Base-by-base conservation (phyloP, 2,329 filamentous ascomycete genomes). In the Celoporthe dispersa region DNA sequence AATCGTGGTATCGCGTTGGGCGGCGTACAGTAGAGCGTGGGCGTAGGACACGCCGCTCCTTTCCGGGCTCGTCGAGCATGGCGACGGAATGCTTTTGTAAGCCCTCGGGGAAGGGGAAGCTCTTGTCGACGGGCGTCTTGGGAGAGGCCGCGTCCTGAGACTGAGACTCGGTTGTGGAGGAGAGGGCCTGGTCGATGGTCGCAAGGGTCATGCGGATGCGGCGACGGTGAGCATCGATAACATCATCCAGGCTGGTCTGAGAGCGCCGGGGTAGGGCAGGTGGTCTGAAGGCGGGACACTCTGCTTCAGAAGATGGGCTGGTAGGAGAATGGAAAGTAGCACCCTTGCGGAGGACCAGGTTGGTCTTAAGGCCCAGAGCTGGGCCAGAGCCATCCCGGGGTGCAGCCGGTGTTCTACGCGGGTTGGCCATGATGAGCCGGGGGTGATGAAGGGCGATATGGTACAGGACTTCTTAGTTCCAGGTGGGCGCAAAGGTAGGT, bases 241-340 rank as follows among this genome's bases (percentile, higher is more conserved):
- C 88, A 86, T 92, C 90, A 81, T 93, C 91, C 71, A 93, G 82
- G 73, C 83, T 87, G 66, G 91, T 92, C 75, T 91, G 89, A 64
- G 91, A 90, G 71, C 92, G 90, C 74, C 87, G 86, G 75, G 92
- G 84, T n/a, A 84, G 78, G 57, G 82, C 81, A 69, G 87, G 87
- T 70, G 87, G 84, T 67, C 79, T 79, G 74, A 87, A 86, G 70
- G 82, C 81, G 71, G 80, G 78, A 64, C 57, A 60, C 48, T 70
- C 64, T 72, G 70, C 64, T 55, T 68, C 70, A 62, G 59, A 62
- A 64, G 79, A 77, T 71, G 82, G 79, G 76, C 79, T 80, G 64
- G 78, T 77, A 71, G 85, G 84, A 79, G 86, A 86, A 75, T 88
- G 86, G 75, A 89, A 89, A 75, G 92, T 93, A 68, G 91, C 89